A percentile compares a stretch with the other conserved stretches of the same genome.
Conservation (phyloP, 441 rosid genomes). For the Adansonia grandidieri region DNA sequence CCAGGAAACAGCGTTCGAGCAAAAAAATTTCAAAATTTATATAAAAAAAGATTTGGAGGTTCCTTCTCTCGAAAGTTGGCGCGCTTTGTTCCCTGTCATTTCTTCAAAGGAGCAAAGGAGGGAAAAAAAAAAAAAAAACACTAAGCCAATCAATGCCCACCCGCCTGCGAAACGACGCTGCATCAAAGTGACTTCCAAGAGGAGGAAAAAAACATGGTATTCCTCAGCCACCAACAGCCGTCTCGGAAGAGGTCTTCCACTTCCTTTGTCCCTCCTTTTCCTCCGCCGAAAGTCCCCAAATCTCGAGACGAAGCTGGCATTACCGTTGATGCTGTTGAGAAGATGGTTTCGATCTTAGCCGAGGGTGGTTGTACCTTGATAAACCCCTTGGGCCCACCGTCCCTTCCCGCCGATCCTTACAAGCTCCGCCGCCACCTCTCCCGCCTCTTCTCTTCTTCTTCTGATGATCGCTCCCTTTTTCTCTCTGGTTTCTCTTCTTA, state of each 20-base stretch:
- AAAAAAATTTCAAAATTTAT: not conserved
- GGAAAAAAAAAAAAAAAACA: not conserved
- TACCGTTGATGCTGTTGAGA: conserved; percentile 43
- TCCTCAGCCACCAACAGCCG: conserved; percentile 46
- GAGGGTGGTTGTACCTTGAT: conserved; percentile 78
- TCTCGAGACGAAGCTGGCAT: conserved; percentile 27
- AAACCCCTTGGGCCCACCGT: conserved; percentile 65
- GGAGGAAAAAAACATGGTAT: conserved; percentile 45
- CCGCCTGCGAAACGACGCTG: conserved; percentile 2
- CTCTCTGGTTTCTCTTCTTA: conserved; percentile 57
- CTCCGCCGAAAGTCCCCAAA: conserved; percentile 49
- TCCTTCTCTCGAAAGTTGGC: conserved; percentile 22
- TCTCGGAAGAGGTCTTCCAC: conserved; percentile 60
- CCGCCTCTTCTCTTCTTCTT: conserved; percentile 44
- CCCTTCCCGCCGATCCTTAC: conserved; percentile 68
- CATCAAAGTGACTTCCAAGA: not conserved
- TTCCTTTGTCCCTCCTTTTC: conserved; percentile 38
- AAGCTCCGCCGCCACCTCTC: conserved; percentile 70
- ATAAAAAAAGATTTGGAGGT: not conserved
- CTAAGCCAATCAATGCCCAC: not conserved
- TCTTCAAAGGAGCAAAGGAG: not conserved
- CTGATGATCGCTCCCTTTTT: conserved; percentile 52
- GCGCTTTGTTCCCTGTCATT: not conserved
- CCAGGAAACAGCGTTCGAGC: not conserved
- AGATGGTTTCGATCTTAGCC: conserved; percentile 64